Conservation (phyloP, 768 basidiomycete genomes). For the Tephrocybe rancida region DNA sequence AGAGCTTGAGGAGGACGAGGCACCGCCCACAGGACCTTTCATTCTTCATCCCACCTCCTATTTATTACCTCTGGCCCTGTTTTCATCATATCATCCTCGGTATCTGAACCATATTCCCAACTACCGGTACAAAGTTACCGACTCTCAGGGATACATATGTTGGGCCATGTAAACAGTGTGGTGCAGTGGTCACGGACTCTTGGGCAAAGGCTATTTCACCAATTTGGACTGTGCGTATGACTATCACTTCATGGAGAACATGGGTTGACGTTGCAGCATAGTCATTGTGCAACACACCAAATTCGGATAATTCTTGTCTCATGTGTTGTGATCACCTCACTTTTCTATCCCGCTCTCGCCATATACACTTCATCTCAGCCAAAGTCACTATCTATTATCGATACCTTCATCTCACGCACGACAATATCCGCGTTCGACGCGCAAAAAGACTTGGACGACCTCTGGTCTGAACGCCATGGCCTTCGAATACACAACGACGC, state of each 20-base stretch:
- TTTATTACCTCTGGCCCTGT: constrained; percentile 13
- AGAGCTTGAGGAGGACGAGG: neutral
- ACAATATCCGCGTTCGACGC: constrained; percentile 53
- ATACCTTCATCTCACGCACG: constrained; percentile 58
- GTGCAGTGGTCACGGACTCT: constrained; percentile 43
- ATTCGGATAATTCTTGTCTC: constrained; percentile 88
- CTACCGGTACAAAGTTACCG: neutral
- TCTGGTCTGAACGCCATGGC: constrained; percentile 70
- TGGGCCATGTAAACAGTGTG: constrained; percentile 19
- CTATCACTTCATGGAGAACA: constrained; percentile 17
- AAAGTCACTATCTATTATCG: constrained; percentile 65
- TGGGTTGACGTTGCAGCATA: constrained; percentile 30
- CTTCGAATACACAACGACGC: constrained; percentile 72
- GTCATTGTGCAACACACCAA: constrained; percentile 90
- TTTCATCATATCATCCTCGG: neutral
- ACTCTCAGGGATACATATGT: constrained; percentile 16
- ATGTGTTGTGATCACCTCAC: constrained; percentile 83
- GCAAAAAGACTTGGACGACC: constrained; percentile 65
- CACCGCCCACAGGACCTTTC: neutral
- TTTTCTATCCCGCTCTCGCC: constrained; percentile 90
- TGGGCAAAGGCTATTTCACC: constrained; percentile 59
- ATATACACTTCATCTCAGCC: constrained; percentile 78
- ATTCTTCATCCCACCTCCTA: constrained; percentile 3
- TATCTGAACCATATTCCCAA: neutral
- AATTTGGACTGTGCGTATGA: constrained; percentile 73